Base-by-base conservation (phyloP, 257 asterid genomes). In the Solanum boliviense region DNA sequence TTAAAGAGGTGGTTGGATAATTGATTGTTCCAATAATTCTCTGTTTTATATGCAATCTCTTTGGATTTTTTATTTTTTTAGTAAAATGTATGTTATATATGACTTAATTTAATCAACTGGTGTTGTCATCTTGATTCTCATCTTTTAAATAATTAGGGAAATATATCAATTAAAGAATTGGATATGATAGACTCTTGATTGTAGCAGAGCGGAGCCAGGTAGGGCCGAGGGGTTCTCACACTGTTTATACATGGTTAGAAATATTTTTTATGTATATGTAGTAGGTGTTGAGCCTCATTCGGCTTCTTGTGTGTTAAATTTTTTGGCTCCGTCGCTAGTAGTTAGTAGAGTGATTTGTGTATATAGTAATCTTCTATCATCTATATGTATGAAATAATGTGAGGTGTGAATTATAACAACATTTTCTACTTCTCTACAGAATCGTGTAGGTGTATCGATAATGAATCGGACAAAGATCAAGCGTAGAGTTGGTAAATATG, bases 401-500 rank as follows among this genome's bases (percentile, higher is more conserved):
- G 56, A 85, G 90, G 27, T 29, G 44, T 44, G 32, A 82, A 20
- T 65, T 36, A 70, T 67, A 68, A 62, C 68, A 29, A 11, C 34
- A 67, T 58, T 65, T 79, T 81, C 41, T 81, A 46, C 68, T 46
- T 10, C 1, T 48, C 1, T 81, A 18, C 70, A 46, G 85, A 48
- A 81, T 48, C 11, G 41, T 18, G 70, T 21, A 29, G 70, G 68
- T 81, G 41, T 81, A 46, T 83, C 65, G 32, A 87, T 79, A 48
- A 95, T 96, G 99, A 94, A 91, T 91, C 94, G 88, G 15, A 83
- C 95, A 0, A 94, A 93, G 83, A 67, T 93, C 75, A 96, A 92
- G 91, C 98, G 96, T 6, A 93, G 86, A 86, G 93, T 96, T 11
- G 99, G 98, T 72, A 95, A 94, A 91, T 96, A 95, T 89, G 98